Percentiles rank a stretch among this genome's conserved stretches.
Evolutionary conservation across 2,329 filamentous ascomycete species (phyloP).

Genomic region (Aureobasidium sp.): DNA sequence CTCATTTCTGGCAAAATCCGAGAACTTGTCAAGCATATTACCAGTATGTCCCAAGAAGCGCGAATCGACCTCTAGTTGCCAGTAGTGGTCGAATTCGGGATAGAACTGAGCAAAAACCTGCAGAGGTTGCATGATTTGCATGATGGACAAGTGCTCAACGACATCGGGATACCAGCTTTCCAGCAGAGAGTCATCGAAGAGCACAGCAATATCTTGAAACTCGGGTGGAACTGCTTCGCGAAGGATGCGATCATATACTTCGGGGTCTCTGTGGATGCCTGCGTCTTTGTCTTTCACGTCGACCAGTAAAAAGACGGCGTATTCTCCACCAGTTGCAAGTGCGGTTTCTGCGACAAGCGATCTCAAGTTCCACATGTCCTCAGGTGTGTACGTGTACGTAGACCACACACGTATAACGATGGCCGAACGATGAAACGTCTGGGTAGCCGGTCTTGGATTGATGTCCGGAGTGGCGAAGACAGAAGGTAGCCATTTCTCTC

Average conservation of each 20-base stretch:
- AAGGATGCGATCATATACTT: constrained; percentile 50
- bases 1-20: constrained; percentile 42
- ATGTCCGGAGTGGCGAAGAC: constrained; percentile 4
- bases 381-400: constrained; percentile 33
- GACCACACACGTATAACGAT: constrained; percentile 36
- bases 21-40: constrained; percentile 59
- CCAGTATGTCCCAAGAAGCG: constrained; percentile 70
- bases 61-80: constrained; percentile 79
- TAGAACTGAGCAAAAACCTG: constrained; percentile 66
- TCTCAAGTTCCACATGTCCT: constrained; percentile 34
- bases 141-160: constrained; percentile 34
- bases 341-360: constrained; percentile 35
- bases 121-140: constrained; percentile 56
- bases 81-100: constrained; percentile 65
- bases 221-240: constrained; percentile 56
- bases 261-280: constrained; percentile 48
- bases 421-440: constrained; percentile 19
- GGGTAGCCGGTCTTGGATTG: not conserved
- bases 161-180: constrained; percentile 37
- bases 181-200: constrained; percentile 57
- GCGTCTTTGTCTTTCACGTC: constrained; percentile 42
- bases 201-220: constrained; percentile 58
- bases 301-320: constrained; percentile 35
- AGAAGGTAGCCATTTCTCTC: constrained; percentile 1
- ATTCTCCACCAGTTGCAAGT: constrained; percentile 34